Evolutionary conservation across 345 rosid species (phyloP), one percentile per base, ranked within the genome.

Genomic region (Pistacia vera): DNA sequence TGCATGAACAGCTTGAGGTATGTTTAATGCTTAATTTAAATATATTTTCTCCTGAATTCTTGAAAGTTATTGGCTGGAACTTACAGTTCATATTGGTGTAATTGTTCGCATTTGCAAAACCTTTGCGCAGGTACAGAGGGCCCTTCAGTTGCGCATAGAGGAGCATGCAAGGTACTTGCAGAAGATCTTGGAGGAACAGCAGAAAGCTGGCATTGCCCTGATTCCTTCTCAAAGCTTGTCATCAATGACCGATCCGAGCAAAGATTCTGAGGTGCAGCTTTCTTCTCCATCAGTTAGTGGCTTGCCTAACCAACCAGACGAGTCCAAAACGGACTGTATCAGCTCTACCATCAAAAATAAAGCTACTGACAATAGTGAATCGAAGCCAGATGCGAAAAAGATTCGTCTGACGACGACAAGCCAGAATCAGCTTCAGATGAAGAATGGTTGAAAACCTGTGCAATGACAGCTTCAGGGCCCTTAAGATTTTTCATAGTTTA

Each of bases 1-100:
- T 92, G 64, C 97, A 92, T 72, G 94, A 92, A 85, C 97, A 92
- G 63, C 97, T 92, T 51, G 97, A 92, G 97, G 97, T 89, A 80
- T 71, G 74, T n/a, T 65, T 20, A 33, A 4, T 14, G n/a, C 59
- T 65, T 56, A 11, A 49, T 16, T 68, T 38, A 14, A 28, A 9
- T 66, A 22, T n/a, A n/a, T n/a, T 35, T 58, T 36, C 30, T 35
- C 46, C 64, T 46, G 57, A 33, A 60, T 72, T 60, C 8, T 41
- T 41, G 5, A 41, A 41, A 41, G 5, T 41, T 41, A 4, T 6
- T n/a, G n/a, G n/a, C 8, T 6, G 8, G 8, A 41, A 6, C 8
- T 6, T 41, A 41, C 0, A 41, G 46, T 41, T 41, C 46, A 41
- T 41, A 41, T 46, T 46, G 54, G 46, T 75, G 4, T 46, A 54